Base-by-base conservation (phyloP, 805 yeast genomes). In the Ogataea parapolymorpha region DNA sequence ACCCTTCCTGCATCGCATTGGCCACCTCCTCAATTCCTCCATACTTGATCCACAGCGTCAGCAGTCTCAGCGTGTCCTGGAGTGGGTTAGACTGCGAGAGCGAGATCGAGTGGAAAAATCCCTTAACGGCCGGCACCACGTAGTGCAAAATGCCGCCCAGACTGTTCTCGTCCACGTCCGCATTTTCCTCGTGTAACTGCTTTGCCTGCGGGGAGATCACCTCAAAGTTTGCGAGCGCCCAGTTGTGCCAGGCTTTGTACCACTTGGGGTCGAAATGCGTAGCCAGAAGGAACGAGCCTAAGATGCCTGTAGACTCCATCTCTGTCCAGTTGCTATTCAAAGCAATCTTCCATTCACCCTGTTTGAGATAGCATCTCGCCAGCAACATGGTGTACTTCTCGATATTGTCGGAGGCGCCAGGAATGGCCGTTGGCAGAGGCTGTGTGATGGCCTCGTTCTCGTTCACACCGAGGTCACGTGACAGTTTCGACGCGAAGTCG, bases 201-300 rank as follows among this genome's bases (percentile, higher is more conserved):
- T 56, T 61, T 0, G 67, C 51, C 32, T 63, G 63, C 20, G 83
- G 70, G 0, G 96, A 84, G 15, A 91, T 84, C 1, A 91, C 98
- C 59, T 93, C 97, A 59, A 90, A 93, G 62, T 95, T 93, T 1
- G 98, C 97, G 57, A 95, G 70, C 0, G 99, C 99, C 99, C 99
- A 93, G 58, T 89, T 91, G 61, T 93, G 99, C 99, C 99, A 95
- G 13, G 98, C 99, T 58, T 95, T 93, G 57, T 93, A 93, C 96
- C 99, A 93, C 17, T 77, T 75, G 26, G 77, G 72, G 59, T 93
- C 97, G 62, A 93, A 91, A 59, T 90, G 96, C 0, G 99, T 91
- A 0, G 99, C 98, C 49, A 93, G 70, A 41, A 93, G 67, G 59
- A 87, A 93, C 0, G 97, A 89, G 10, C 97, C 96, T 44, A 93